These are phyloP conservation scores for Starmerella geochares DNA, from an alignment of 805 yeast genomes.

Conservation along the genomic window DNA sequence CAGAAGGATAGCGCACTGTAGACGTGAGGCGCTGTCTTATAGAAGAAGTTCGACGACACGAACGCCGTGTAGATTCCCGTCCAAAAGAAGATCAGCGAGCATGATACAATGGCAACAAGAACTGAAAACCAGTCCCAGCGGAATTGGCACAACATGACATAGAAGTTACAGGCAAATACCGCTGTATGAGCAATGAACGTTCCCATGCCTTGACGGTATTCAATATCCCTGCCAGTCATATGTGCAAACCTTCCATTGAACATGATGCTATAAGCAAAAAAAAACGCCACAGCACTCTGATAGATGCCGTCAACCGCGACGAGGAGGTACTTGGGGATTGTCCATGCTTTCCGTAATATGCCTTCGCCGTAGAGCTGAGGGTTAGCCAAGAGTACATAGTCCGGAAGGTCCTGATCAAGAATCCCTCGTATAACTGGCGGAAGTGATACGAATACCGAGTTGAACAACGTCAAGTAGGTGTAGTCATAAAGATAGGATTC, in stretches of 20 bases:
- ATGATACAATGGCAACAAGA: slow-evolving; percentile 45
- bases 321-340: slow-evolving; percentile 46
- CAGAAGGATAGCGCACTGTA: slow-evolving; percentile 57
- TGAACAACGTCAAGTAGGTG: slow-evolving; percentile 68
- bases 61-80: slow-evolving; percentile 66
- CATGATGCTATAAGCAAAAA: slow-evolving; percentile 53
- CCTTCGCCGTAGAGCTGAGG: slow-evolving; percentile 66
- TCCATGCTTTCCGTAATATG: slow-evolving; percentile 53
- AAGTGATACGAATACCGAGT: slow-evolving; percentile 68
- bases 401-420: slow-evolving; percentile 66
- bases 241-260: slow-evolving; percentile 38
- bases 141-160: slow-evolving; percentile 55
- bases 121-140: slow-evolving; percentile 70
- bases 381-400: slow-evolving; percentile 50
- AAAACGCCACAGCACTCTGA: slow-evolving; percentile 60
- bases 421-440: slow-evolving; percentile 67
- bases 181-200: slow-evolving; percentile 49
- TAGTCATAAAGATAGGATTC: slow-evolving; percentile 69
- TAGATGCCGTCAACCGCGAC: slow-evolving; percentile 63
- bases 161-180: slow-evolving; percentile 54
- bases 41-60: slow-evolving; percentile 46
- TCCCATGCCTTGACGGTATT: slow-evolving; percentile 67
- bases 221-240: slow-evolving; percentile 43
- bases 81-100: slow-evolving; percentile 57
- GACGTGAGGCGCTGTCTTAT: slow-evolving; percentile 51